A percentile compares a stretch with the other conserved stretches of the same genome.
phyloP scores from a whole-genome alignment of 2,329 filamentous ascomycete genomes.

The Xylariaceae sp. region DNA sequence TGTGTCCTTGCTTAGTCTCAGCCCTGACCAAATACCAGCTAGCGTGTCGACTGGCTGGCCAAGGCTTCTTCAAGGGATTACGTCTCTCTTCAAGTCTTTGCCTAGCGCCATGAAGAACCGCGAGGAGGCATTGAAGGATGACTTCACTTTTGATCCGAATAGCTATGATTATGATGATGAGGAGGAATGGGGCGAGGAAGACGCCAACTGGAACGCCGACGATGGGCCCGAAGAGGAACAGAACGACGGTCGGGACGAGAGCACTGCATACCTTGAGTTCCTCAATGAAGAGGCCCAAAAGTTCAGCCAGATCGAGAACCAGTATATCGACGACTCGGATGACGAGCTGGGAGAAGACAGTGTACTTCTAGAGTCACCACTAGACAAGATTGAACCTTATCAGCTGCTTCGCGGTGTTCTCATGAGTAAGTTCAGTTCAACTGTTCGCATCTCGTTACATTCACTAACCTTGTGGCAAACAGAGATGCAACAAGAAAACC shows the following conservation, averaged over 20 bases:
- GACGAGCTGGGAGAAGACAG: constrained; percentile 94
- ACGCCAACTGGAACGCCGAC: constrained; percentile 79
- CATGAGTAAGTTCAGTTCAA: constrained; percentile 68
- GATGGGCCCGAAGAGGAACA: constrained; percentile 70
- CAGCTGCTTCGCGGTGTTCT: constrained; percentile 83
- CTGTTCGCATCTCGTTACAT: not conserved
- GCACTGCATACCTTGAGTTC: constrained; percentile 93
- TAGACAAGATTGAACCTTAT: constrained; percentile 96
- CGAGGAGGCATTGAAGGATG: constrained; percentile 89
- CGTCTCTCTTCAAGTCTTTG: constrained; percentile 88
- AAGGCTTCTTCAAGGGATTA: constrained; percentile 83
- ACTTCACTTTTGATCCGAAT: constrained; percentile 72
- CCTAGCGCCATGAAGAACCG: constrained; percentile 88
- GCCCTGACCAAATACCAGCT: constrained; percentile 80
- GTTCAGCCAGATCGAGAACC: constrained; percentile 68
- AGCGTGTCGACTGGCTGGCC: constrained; percentile 97
- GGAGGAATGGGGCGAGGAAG: constrained; percentile 83
- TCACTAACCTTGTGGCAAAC: constrained; percentile 32
- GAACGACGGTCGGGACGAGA: constrained; percentile 82
- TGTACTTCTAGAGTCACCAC: constrained; percentile 86
- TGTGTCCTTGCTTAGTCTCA: constrained; percentile 79
- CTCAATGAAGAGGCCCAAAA: constrained; percentile 93
- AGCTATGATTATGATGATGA: constrained; percentile 71
- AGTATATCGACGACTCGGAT: constrained; percentile 68
- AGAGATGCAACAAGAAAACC: constrained; percentile 91